Evolutionary conservation across 345 rosid species (phyloP).

Genomic region (Salix exigua): DNA sequence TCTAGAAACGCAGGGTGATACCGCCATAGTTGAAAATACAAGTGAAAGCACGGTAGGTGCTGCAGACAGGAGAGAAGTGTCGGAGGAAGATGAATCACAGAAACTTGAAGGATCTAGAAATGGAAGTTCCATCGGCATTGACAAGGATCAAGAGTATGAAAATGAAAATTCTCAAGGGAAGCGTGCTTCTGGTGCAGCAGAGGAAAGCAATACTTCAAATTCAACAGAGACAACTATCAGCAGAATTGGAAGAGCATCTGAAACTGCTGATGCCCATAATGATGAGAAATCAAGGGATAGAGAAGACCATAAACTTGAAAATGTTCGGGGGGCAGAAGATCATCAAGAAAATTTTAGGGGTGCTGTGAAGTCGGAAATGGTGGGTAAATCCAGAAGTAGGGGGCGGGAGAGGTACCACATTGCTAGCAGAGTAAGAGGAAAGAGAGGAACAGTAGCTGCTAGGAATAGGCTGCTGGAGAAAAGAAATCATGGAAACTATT

Average conservation of each 20-base stretch:
- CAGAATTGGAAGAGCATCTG: background rate
- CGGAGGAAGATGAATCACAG: background rate
- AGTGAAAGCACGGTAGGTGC: constrained; percentile 3
- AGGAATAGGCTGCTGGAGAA: constrained; percentile 31
- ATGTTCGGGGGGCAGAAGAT: constrained; percentile 8
- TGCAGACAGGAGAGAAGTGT: constrained; percentile 4
- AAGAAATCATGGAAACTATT: constrained; percentile 9
- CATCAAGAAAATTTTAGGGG: constrained; percentile 15
- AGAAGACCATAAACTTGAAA: constrained; percentile 7
- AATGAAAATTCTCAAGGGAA: background rate
- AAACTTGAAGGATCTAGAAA: background rate
- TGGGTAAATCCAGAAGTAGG: constrained; percentile 6
- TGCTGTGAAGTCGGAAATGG: constrained; percentile 21
- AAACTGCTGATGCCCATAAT: constrained; percentile 6
- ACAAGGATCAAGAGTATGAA: background rate
- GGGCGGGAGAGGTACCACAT: constrained; percentile 8
- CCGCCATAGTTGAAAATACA: constrained; percentile 10
- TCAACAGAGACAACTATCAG: background rate
- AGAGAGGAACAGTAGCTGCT: constrained; percentile 31
- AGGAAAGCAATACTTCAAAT: constrained; percentile 7
- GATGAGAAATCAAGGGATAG: background rate
- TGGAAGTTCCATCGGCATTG: background rate
- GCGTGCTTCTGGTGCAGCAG: background rate
- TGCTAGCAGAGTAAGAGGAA: constrained; percentile 24
- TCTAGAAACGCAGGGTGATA: background rate